Conservation (phyloP, 23 red algal species). For the Gracilaria domingensis region DNA sequence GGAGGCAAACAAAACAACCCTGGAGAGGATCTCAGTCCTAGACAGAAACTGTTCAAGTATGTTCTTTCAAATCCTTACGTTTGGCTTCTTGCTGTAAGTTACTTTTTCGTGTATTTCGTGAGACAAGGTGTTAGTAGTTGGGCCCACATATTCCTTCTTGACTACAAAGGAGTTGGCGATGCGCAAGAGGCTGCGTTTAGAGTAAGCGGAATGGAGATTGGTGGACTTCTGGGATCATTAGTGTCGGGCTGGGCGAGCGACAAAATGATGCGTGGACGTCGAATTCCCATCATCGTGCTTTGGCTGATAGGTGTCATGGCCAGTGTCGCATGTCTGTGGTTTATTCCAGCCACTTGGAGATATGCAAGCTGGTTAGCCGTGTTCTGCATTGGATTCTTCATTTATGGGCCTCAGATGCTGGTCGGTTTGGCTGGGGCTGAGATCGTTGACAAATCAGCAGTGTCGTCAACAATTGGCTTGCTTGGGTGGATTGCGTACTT, state of each 20-base stretch:
- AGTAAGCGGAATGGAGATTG: constrained; percentile 98
- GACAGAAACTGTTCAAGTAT: constrained; percentile 82
- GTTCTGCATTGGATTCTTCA: constrained; percentile 99
- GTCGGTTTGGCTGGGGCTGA: constrained; percentile 97
- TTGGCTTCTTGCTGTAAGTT: constrained; percentile 93
- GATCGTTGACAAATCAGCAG: constrained; percentile 89
- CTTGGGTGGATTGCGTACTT: constrained; percentile 99
- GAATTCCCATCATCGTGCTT: constrained; percentile 96
- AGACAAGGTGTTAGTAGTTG: constrained; percentile 95
- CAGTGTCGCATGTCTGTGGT: constrained; percentile 80
- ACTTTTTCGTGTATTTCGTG: constrained; percentile 99
- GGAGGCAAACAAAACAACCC: neutral
- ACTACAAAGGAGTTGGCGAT: constrained; percentile 93
- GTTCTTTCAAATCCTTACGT: constrained; percentile 98
- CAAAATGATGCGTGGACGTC: constrained; percentile 94
- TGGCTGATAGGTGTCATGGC: constrained; percentile 96
- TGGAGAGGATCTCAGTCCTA: constrained; percentile 53
- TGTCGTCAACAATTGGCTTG: constrained; percentile 95
- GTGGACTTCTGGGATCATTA: constrained; percentile 93
- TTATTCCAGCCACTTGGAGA: constrained; percentile 79
- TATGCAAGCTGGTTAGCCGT: constrained; percentile 90
- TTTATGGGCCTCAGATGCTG: constrained; percentile 99
- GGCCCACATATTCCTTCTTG: constrained; percentile 94
- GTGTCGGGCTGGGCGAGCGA: constrained; percentile 94
- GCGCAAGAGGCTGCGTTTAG: constrained; percentile 99